Conservation (phyloP, 805 yeast genomes). For the Candida yuanshanica region DNA sequence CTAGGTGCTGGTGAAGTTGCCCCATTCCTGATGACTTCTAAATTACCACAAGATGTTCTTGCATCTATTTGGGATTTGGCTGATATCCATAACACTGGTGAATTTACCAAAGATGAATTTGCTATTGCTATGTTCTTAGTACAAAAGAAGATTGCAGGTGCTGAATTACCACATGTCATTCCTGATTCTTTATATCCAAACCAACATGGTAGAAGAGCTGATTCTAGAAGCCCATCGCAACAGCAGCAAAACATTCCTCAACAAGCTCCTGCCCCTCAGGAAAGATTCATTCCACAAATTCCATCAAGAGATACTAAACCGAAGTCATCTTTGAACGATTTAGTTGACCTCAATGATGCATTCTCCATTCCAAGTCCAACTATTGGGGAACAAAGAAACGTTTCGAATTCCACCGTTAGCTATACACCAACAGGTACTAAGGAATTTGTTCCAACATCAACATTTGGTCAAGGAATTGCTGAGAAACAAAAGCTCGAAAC, state of each 20-base stretch:
- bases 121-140: conserved; percentile 92
- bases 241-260: conserved; percentile 10
- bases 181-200: conserved; percentile 53
- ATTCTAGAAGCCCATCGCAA: conserved; percentile 12
- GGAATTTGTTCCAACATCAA: conserved; percentile 73
- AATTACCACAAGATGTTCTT: conserved; percentile 73
- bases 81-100: conserved; percentile 81
- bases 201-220: conserved; percentile 15
- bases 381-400: conserved; percentile 15
- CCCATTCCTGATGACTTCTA: conserved; percentile 81
- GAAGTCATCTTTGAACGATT: conserved; percentile 57
- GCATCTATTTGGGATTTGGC: conserved; percentile 95
- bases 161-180: conserved; percentile 67
- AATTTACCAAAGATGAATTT: conserved; percentile 75
- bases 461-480: conserved; percentile 73
- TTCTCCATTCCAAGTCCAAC: conserved; percentile 39
- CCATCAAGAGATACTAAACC: conserved; percentile 37
- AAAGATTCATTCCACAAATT: conserved; percentile 19
- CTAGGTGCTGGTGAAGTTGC: conserved; percentile 81
- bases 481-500: conserved; percentile 23
- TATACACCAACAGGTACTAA: conserved; percentile 28
- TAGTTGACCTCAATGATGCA: conserved; percentile 53
- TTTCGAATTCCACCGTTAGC: conserved; percentile 22
- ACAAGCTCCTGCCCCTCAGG: conserved; percentile 8
- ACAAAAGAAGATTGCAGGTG: conserved; percentile 76